phyloP scores from a whole-genome alignment of 2,329 filamentous ascomycete species.

The Ophiostoma himal-ulmi region DNA sequence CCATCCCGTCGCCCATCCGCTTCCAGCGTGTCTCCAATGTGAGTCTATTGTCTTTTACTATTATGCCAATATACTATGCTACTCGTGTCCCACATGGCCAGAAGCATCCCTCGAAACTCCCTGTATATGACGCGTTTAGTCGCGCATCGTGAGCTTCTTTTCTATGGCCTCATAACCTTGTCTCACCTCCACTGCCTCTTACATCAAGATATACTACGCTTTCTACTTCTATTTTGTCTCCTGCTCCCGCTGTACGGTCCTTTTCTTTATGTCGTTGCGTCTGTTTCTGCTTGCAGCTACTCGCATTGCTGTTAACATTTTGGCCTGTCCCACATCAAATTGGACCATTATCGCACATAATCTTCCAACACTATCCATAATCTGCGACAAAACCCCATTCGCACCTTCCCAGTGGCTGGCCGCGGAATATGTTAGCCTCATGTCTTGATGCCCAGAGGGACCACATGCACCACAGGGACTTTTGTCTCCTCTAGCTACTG shows the following conservation, averaged over 20 bases:
- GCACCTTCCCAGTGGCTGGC: neutral
- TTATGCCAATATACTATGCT: neutral
- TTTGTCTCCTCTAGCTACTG: neutral
- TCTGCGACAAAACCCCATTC: slow-evolving; percentile 7
- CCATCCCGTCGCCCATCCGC: slow-evolving; percentile 4
- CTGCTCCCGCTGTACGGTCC: neutral
- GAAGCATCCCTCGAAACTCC: too few species aligned
- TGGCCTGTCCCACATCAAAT: neutral
- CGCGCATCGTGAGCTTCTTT: slow-evolving; percentile 2
- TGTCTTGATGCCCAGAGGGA: neutral
- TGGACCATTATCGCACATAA: neutral
- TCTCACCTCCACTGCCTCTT: neutral
- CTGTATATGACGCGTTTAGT: neutral
- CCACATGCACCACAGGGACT: neutral
- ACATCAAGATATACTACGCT: neutral
- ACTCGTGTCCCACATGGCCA: neutral
- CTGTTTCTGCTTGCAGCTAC: neutral
- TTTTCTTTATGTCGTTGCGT: neutral
- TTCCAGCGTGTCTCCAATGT: neutral
- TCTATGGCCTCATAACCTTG: neutral
- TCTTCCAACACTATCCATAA: neutral
- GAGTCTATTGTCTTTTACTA: neutral
- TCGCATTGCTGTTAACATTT: neutral
- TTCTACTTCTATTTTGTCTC: neutral
- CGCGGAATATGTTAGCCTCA: neutral